Conservation (phyloP, 352 stramenopile species). For the Lagenidium giganteum region DNA sequence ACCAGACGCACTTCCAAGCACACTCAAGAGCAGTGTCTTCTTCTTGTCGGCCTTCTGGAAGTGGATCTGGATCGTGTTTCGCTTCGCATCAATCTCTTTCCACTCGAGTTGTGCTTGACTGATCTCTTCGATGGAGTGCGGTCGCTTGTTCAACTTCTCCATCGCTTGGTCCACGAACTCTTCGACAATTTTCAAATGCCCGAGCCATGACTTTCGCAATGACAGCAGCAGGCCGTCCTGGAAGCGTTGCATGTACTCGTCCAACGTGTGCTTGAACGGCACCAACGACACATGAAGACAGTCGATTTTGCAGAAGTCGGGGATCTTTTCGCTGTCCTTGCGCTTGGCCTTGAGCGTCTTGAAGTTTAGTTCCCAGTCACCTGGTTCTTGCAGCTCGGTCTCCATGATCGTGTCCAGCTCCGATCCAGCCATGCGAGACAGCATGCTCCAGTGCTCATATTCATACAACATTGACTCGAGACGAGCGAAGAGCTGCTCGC, state of each 20-base stretch:
- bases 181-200: constrained; percentile 76
- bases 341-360: constrained; percentile 78
- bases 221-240: constrained; percentile 76
- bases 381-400: constrained; percentile 38
- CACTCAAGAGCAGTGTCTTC: constrained; percentile 72
- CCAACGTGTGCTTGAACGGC: constrained; percentile 80
- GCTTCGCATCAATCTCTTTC: constrained; percentile 75
- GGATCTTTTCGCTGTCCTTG: constrained; percentile 89
- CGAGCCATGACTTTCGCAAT: constrained; percentile 66
- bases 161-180: constrained; percentile 83
- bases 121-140: constrained; percentile 91
- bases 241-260: constrained; percentile 84
- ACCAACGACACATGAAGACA: constrained; percentile 82
- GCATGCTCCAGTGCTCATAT: constrained; percentile 71
- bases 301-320: constrained; percentile 84
- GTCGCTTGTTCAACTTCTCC: constrained; percentile 78
- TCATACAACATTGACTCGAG: constrained; percentile 52
- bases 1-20: constrained; percentile 23
- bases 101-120: constrained; percentile 77
- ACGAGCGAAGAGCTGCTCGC: constrained; percentile 77
- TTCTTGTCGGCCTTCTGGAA: constrained; percentile 77
- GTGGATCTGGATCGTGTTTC: constrained; percentile 30
- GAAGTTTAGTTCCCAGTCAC: constrained; percentile 85
- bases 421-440: constrained; percentile 29
- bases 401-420: constrained; percentile 83